phyloP scores from a whole-genome alignment of 306 rosid species.

The Dryas octopetala region DNA sequence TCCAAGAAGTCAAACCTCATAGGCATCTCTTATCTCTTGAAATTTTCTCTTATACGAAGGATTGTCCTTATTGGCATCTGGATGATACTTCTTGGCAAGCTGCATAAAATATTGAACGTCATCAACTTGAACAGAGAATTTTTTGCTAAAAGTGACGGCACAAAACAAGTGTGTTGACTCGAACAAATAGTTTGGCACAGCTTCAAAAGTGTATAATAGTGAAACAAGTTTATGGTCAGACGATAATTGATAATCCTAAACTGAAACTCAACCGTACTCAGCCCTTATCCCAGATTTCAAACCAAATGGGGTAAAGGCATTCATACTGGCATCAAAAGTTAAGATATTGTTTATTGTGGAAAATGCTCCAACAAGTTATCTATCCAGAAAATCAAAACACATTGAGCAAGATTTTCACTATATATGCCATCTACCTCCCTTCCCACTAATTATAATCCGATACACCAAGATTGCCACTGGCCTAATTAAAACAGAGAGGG shows the following conservation, averaged over 20 bases:
- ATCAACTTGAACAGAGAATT: slow-evolving; percentile 6
- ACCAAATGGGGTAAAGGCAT: not conserved
- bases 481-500: not conserved
- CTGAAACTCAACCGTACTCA: not conserved
- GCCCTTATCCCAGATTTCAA: not conserved
- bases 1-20: slow-evolving; percentile 60
- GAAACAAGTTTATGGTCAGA: not conserved
- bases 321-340: not conserved
- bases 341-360: not conserved
- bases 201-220: not conserved
- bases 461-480: too few relatives aligned
- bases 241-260: not conserved
- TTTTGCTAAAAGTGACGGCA: not conserved
- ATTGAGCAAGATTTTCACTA: not conserved
- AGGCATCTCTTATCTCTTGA: slow-evolving; percentile 94
- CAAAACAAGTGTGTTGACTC: not conserved
- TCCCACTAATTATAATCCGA: not conserved
- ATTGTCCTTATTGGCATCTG: slow-evolving; percentile 82
- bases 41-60: slow-evolving; percentile 85
- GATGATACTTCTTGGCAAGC: slow-evolving; percentile 96
- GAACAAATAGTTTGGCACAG: not conserved
- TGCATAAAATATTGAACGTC: slow-evolving; percentile 30
- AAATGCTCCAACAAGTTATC: not conserved
- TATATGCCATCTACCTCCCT: not conserved
- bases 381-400: not conserved